Evolutionary conservation across 2,329 filamentous ascomycete genomes (phyloP).

Genomic region (Hysterium pulicare): DNA sequence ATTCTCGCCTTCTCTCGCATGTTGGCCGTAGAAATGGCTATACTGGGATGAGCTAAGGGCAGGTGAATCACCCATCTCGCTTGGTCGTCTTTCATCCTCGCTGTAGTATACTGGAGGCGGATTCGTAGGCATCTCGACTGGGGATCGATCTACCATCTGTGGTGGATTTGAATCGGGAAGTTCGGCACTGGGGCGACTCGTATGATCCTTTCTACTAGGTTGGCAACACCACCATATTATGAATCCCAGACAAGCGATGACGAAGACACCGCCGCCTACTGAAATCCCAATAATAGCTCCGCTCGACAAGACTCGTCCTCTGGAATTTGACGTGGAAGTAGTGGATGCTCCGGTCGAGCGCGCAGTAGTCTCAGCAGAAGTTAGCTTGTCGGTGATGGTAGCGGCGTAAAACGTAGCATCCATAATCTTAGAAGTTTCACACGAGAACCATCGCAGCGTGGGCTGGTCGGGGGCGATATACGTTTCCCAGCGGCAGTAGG

Average conservation of each 20-base stretch:
- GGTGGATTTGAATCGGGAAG: not conserved
- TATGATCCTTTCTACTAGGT: not conserved
- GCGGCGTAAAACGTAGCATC: conserved; percentile 11
- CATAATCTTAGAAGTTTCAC: conserved; percentile 6
- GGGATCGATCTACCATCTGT: not conserved
- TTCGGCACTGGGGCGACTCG: not conserved
- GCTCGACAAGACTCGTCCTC: conserved; percentile 5
- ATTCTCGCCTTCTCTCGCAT: not conserved
- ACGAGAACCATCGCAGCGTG: conserved; percentile 14
- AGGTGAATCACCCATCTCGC: not conserved
- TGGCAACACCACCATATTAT: conserved; percentile 4
- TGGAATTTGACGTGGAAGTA: not conserved
- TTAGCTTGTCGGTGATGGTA: conserved; percentile 7
- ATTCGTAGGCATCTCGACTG: not conserved
- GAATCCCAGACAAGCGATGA: conserved; percentile 4
- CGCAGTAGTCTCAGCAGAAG: not conserved
- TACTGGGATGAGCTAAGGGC: not conserved
- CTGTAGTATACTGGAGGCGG: not conserved
- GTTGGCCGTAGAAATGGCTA: not conserved
- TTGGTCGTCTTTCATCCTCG: not conserved
- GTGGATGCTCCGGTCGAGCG: not conserved
- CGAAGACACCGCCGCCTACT: conserved; percentile 8
- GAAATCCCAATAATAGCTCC: conserved; percentile 13
- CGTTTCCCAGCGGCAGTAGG: conserved; percentile 13
- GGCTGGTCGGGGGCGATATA: conserved; percentile 10